Base-by-base conservation (phyloP, 2,329 filamentous ascomycete genomes). In the Ceratocystis cacaofunesta region DNA sequence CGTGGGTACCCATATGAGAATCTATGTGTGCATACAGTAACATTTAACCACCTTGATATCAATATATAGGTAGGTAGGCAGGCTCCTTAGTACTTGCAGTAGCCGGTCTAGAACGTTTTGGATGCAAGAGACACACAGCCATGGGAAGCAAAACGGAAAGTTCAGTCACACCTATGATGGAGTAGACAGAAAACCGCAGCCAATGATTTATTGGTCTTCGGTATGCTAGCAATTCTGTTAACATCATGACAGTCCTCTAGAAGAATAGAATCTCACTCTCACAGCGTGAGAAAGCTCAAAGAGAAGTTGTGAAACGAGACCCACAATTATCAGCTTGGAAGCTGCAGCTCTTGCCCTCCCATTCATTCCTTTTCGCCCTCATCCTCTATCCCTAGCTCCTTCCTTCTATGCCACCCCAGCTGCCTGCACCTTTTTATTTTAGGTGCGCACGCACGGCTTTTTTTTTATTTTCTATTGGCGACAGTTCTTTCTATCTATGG, bases 311-410 rank as follows among this genome's bases (percentile, higher is more conserved):
- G 55, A 58, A 58, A 58, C 55, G 25, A 30, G 36, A 15, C 55
- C 55, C 55, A 58, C 32, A 58, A 58, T 32, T 58, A 28, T 30
- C 55, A 32, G n/a, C 55, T 30, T 58, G n/a, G 55, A 58, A 58
- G 55, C 55, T 58, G 4, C 55, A 58, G 55, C 55, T 58, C 55
- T 58, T 58, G 55, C 55, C 55, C 30, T 58, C 55, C 28, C 55
- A 58, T 58, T 58, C 55, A 36, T 58, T 58, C 55, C 52, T 32
- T n/a, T 15, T 58, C 30, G 55, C 28, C 28, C 25, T 58, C 28
- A 30, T 58, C 55, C 55, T 36, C 55, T 58, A 58, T 58, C 55
- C 55, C 55, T 58, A 58, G 55, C 55, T 58, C 55, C 55, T 58
- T 58, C 55, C 55, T 58, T 58, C 55, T 36, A 58, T 58, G 28